Base-by-base conservation (phyloP, 1,284 basidiomycete species). In the Ustilago curta region DNA sequence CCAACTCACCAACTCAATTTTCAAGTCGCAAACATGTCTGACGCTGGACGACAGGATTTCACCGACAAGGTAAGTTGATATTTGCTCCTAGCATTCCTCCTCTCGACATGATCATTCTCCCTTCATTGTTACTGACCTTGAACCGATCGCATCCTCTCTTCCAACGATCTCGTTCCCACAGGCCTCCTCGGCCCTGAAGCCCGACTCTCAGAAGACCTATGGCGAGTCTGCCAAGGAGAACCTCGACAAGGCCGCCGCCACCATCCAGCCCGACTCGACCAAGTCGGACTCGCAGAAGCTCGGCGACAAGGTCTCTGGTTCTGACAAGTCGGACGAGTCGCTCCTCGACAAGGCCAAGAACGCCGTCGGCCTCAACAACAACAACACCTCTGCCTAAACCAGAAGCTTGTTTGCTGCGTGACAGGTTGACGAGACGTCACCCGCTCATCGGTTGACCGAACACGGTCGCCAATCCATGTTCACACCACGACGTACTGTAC, bases 301-400 rank as follows among this genome's bases (percentile, higher is more conserved):
- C n/a, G 86, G 88, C 53, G 90, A 91, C 85, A 81, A 85, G 55
- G 12, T 89, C 79, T 89, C 88, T 68, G 87, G 70, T 60, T 49
- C 45, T 31, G 67, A 78, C 66, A 61, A 78, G 63, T 68, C 70
- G 32, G 66, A 78, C 63, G 66, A 69, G 57, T 75, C 72, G 27
- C 25, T 78, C 70, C 42, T 78, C 60, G 72, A 75, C 76, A 72
- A 75, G 64, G 76, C 72, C 55, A 78, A 78, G 76, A 65, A 78
- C 69, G 69, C 76, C 44, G 63, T 78, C 52, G 76, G 76, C 57
- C 65, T 78, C 40, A 57, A 57, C 66, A 45, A 65, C 69, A 71
- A 68, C 71, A 66, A 65, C 53, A 44, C 40, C 57, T 29, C 48
- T 31, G 9, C 40, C 23, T 61, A 57, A 64, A 32, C 4, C 35